These are phyloP conservation scores for Hanseniaspora uvarum DNA, from an alignment of 1,139 yeast genomes.

Conservation along the genomic window DNA sequence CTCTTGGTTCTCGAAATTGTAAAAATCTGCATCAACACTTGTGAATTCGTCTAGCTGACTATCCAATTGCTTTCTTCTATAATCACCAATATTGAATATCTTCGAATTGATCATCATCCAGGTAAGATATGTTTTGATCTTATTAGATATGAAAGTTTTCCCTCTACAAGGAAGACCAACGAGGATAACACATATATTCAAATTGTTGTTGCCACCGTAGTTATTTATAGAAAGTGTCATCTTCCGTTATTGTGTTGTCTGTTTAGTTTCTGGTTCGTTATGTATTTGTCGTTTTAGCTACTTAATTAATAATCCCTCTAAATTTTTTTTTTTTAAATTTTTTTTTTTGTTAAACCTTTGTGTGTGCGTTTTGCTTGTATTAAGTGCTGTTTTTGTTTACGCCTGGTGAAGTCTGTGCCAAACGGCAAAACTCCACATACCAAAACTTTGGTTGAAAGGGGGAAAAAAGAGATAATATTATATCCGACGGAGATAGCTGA, in stretches of 20 bases:
- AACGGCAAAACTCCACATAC: no score
- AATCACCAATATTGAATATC: conserved; percentile 81
- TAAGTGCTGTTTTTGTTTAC: no score
- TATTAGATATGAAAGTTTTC: conserved; percentile 57
- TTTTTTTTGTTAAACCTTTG: background rate
- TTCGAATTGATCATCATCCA: conserved; percentile 86
- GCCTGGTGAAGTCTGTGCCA: no score
- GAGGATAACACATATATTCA: conserved; percentile 67
- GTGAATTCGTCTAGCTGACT: conserved; percentile 2
- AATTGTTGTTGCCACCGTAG: conserved; percentile 38
- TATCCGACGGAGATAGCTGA: no score
- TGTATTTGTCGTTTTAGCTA: background rate
- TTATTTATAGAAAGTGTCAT: background rate
- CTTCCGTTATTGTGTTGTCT: background rate
- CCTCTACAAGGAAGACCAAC: conserved; percentile 63
- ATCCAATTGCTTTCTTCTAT: conserved; percentile 44
- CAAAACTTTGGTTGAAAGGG: no score
- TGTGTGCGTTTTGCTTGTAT: background rate
- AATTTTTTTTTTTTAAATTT: background rate
- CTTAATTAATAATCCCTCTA: background rate
- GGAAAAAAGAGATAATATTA: no score
- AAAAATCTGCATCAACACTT: conserved; percentile 52
- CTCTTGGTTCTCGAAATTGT: conserved; percentile 54
- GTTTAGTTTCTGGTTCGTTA: background rate
- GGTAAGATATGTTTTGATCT: conserved; percentile 72